phyloP scores from a whole-genome alignment of 805 yeast species.

The Ogataea pini region DNA sequence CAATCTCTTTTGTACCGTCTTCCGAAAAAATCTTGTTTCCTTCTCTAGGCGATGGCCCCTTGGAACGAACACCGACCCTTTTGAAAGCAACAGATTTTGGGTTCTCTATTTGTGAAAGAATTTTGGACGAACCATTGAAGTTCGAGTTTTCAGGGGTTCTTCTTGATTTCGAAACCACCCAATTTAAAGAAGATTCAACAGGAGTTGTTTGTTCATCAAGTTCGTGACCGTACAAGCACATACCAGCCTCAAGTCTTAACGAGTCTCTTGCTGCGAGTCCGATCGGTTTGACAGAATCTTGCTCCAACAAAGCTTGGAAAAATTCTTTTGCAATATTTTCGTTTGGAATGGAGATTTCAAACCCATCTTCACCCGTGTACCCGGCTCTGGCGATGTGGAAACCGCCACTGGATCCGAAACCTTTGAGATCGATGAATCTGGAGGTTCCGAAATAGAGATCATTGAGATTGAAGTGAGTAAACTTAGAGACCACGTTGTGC shows the following conservation, averaged over 20 bases:
- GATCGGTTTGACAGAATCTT: constrained; percentile 68
- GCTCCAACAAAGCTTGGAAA: constrained; percentile 58
- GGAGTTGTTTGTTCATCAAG: constrained; percentile 79
- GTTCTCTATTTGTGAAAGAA: constrained; percentile 62
- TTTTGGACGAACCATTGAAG: constrained; percentile 77
- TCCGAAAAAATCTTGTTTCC: constrained; percentile 60
- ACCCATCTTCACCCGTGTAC: constrained; percentile 98
- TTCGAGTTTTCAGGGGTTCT: constrained; percentile 46
- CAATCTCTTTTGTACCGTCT: constrained; percentile 54
- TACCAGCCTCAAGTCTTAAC: constrained; percentile 92
- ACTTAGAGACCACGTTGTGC: constrained; percentile 60
- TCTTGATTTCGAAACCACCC: constrained; percentile 86
- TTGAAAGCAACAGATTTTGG: constrained; percentile 60
- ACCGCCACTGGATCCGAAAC: constrained; percentile 40
- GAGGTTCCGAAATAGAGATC: constrained; percentile 75
- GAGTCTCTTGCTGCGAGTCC: constrained; percentile 99
- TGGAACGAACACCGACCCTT: constrained; percentile 74
- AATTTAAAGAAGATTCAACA: constrained; percentile 81
- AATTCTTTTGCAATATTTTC: constrained; percentile 55
- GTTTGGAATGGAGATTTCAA: constrained; percentile 80
- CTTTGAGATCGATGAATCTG: constrained; percentile 45
- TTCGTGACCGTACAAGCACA: constrained; percentile 97
- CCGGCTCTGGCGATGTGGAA: constrained; percentile 93
- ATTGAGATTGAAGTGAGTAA: constrained; percentile 58
- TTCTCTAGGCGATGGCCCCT: constrained; percentile 93